Conservation (phyloP, 192 early-diverging fungal species). For the Pilobolus umbonatus region DNA sequence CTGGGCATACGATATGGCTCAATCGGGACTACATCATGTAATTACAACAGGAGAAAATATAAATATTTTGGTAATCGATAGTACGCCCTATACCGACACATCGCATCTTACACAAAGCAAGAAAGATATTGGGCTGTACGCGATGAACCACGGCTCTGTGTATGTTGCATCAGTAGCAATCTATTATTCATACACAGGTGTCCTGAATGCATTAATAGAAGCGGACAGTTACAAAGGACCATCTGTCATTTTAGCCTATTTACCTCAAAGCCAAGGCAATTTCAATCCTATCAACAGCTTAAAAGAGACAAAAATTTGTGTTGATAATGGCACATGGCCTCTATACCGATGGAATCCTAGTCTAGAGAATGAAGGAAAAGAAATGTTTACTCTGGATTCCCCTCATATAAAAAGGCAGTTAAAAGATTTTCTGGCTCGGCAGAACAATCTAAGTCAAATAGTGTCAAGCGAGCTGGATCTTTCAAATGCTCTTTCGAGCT, state of each 20-base stretch:
- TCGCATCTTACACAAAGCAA: conserved; percentile 60
- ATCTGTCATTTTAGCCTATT: conserved; percentile 81
- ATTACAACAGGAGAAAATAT: conserved; percentile 78
- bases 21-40: conserved; percentile 86
- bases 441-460: conserved; percentile 76
- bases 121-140: conserved; percentile 93
- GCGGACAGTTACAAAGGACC: conserved; percentile 88
- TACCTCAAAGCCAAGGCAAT: conserved; percentile 56
- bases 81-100: conserved; percentile 63
- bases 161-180: conserved; percentile 91
- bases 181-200: conserved; percentile 83
- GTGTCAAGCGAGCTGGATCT: conserved; percentile 57
- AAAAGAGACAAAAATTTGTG: conserved; percentile 82
- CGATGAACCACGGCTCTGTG: conserved; percentile 86
- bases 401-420: conserved; percentile 72
- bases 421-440: conserved; percentile 73
- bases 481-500: conserved; percentile 43
- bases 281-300: conserved; percentile 66
- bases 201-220: conserved; percentile 79
- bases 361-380: conserved; percentile 46
- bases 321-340: conserved; percentile 89
- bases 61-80: conserved; percentile 89
- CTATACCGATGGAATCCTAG: conserved; percentile 91
- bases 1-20: conserved; percentile 82
- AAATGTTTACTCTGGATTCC: conserved; percentile 65